phyloP scores from a whole-genome alignment of 345 rosid genomes.

The Litchi chinensis region DNA sequence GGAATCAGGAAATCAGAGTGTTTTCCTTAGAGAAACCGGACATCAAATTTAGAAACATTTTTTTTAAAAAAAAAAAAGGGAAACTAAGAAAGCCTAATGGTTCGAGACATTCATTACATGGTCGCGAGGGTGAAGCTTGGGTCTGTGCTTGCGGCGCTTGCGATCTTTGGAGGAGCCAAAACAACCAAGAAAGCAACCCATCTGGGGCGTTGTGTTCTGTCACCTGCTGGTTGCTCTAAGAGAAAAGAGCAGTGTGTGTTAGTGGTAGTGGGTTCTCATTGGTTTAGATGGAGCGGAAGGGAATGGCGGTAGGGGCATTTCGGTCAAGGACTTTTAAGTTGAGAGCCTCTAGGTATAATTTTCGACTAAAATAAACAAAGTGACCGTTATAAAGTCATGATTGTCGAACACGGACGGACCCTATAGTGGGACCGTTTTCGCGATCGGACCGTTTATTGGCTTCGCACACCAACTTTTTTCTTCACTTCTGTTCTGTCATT shows the following conservation, averaged over 20 bases:
- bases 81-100: too few species aligned
- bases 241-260: slow-evolving; percentile 7
- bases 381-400: slow-evolving; percentile 59
- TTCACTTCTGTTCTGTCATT: too few species aligned
- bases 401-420: slow-evolving; percentile 21
- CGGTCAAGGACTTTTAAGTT: slow-evolving; percentile 37
- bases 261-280: slow-evolving; percentile 33
- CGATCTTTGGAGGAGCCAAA: slow-evolving; percentile 81
- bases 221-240: neutral
- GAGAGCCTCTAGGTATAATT: slow-evolving; percentile 22
- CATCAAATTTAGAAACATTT: neutral
- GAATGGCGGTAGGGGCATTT: slow-evolving; percentile 40
- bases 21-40: slow-evolving; percentile 9
- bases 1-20: too few species aligned
- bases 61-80: neutral
- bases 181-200: slow-evolving; percentile 89
- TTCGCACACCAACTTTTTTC: too few species aligned
- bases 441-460: neutral
- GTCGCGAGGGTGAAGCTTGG: slow-evolving; percentile 47
- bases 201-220: slow-evolving; percentile 12
- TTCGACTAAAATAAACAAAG: slow-evolving; percentile 31
- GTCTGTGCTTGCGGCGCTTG: slow-evolving; percentile 45
- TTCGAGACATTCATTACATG: slow-evolving; percentile 38
- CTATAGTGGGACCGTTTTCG: neutral
- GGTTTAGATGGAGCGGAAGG: slow-evolving; percentile 23